A percentile compares a stretch with the other conserved stretches of the same genome.
phyloP scores from a whole-genome alignment of 495 filamentous ascomycete genomes.

The Aspergillus ellipticus region DNA sequence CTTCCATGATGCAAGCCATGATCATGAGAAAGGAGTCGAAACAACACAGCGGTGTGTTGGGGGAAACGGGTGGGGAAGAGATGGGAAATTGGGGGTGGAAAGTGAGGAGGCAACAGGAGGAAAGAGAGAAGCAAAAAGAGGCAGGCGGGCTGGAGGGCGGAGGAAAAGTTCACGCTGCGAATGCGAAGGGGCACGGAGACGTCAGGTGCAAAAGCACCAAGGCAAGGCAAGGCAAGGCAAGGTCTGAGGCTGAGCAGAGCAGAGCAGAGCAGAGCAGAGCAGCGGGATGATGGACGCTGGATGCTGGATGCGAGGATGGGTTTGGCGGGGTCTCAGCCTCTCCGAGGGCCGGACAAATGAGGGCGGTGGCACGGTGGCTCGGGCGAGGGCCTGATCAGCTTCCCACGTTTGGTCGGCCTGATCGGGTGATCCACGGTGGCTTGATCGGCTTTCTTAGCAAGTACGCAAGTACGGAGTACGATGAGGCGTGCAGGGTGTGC shows the following conservation, averaged over 20 bases:
- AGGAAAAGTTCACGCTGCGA: conserved; percentile 1
- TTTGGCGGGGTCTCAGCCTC: conserved; percentile 10
- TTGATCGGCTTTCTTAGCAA: background rate
- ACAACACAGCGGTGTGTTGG: background rate
- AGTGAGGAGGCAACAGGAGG: conserved; percentile 3
- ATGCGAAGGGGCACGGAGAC: background rate
- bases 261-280: no score
- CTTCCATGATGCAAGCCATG: conserved; percentile 36
- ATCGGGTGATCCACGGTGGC: conserved; percentile 3
- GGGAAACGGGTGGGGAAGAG: conserved; percentile 2
- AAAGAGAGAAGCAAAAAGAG: background rate
- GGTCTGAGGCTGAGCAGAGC: conserved; percentile 11
- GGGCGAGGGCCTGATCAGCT: no score
- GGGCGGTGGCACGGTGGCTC: conserved; percentile 1
- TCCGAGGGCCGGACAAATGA: conserved; percentile 9
- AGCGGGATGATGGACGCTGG: no score
- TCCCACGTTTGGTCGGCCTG: background rate
- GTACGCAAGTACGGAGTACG: no score
- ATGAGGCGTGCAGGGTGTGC: no score
- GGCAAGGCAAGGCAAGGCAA: conserved; percentile 8
- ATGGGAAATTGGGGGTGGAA: background rate
- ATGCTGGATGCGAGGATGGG: background rate
- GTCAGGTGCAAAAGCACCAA: conserved; percentile 7
- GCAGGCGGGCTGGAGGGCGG: background rate
- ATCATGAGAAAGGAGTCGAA: background rate